Evolutionary conservation across 352 stramenopile genomes (phyloP).

Genomic region (Phytopythium montanum): DNA sequence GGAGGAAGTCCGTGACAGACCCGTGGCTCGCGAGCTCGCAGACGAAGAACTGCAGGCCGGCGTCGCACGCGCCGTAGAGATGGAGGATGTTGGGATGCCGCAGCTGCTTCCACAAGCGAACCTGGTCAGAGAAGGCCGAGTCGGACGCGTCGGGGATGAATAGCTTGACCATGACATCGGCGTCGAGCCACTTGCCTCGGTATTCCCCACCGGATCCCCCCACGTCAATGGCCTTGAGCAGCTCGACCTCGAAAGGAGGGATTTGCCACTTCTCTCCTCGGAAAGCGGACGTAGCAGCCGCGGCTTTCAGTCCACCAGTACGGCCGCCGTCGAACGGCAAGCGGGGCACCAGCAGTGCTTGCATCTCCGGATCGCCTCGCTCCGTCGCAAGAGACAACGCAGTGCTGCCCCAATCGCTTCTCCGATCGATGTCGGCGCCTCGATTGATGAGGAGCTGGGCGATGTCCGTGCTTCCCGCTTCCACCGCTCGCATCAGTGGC

Average conservation of each 20-base stretch:
- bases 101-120: conserved; percentile 3
- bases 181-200: neutral
- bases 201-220: neutral
- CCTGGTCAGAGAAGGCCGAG: neutral
- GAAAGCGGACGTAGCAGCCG: neutral
- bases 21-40: conserved; percentile 11
- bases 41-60: conserved; percentile 11
- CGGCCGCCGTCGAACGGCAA: neutral
- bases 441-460: neutral
- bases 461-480: neutral
- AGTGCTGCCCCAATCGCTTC: neutral
- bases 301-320: neutral
- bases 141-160: neutral
- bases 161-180: neutral
- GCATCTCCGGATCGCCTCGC: neutral
- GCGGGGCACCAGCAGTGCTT: neutral
- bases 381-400: neutral
- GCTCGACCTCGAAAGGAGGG: neutral
- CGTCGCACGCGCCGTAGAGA: conserved; percentile 12
- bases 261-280: neutral
- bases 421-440: neutral
- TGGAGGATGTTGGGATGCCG: conserved; percentile 19
- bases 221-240: neutral
- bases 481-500: neutral
- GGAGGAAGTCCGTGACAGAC: conserved; percentile 3